Evolutionary conservation across 495 filamentous ascomycete genomes (phyloP), one percentile per base, ranked within the genome.

Genomic region (Penicillium ochrochloron): DNA sequence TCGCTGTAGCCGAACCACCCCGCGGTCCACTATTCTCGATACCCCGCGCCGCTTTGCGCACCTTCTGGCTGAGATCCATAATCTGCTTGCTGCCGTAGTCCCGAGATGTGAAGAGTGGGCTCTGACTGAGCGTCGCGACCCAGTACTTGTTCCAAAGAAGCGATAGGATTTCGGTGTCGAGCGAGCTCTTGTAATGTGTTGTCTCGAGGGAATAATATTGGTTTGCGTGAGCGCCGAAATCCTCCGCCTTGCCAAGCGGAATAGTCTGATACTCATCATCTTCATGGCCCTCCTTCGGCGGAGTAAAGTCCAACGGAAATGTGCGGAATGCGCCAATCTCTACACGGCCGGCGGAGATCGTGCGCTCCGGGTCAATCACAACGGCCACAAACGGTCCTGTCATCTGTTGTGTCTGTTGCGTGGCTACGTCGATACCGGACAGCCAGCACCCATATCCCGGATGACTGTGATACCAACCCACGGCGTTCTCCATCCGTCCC

Each of bases 101-200:
- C 65, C 94, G 90, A 68, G 97, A 97, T 48, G 92, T 91, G 66
- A 97, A 89, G 11, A 98, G 84, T 50, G 96, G 94, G 67, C 86
- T 94, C 73, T 97, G 92, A n/a, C 92, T 94, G n/a, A 99, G 85
- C 27, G 96, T 99, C 62, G 93, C 89, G 27, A 98, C 94, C 96
- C 96, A 99, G 80, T 99, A 99, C 74, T 99, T 99, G 76, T 97
- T 97, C 96, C 96, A 99, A 57, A 99, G 83, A 48, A 92, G 83
- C 66, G 94, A 92, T 7, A 99, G 81, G 33, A 98, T 82, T 64
- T 91, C 87, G 1, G 86, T 83, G 74, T 99, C 96, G 34, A 99
- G 88, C 5, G 90, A 89, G 60, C 89, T 92, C 82, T 97, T 97
- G 82, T 92, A 99, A 79, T 95, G 91, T 34, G 91, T 91, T 10